Percentiles rank a stretch among this genome's conserved stretches.
phyloP scores from a whole-genome alignment of 345 rosid genomes.

The Melaleuca alternifolia region DNA sequence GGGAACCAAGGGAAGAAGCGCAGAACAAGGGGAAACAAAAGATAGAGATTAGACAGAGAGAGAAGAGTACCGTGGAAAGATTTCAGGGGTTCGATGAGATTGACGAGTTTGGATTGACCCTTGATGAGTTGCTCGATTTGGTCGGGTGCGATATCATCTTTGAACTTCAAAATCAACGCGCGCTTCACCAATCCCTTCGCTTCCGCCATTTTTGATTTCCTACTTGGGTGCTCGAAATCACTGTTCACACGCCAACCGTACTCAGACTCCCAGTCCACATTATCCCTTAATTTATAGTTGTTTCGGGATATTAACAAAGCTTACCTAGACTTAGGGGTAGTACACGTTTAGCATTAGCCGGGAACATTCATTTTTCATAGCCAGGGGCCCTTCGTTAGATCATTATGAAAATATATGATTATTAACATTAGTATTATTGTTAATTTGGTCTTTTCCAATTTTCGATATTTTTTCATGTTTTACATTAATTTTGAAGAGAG shows the following conservation, averaged over 20 bases:
- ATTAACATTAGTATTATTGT: no score
- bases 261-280: background rate
- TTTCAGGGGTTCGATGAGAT: slow-evolving; percentile 67
- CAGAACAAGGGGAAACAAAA: background rate
- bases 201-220: slow-evolving; percentile 38
- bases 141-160: slow-evolving; percentile 28
- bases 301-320: background rate
- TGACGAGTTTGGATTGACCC: slow-evolving; percentile 56
- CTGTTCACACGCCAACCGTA: background rate
- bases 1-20: background rate
- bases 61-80: slow-evolving; percentile 47
- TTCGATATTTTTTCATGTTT: no score
- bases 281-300: background rate
- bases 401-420: no score
- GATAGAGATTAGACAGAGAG: background rate
- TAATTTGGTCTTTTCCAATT: no score
- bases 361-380: no score
- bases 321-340: background rate
- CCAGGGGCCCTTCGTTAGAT: no score
- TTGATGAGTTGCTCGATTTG: slow-evolving; percentile 42
- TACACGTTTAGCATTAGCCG: background rate
- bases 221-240: background rate
- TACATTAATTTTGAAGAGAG: no score
- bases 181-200: slow-evolving; percentile 59
- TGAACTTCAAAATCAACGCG: slow-evolving; percentile 50